Conservation (phyloP, 2,329 filamentous ascomycete species). For the Fusarium camptoceras region DNA sequence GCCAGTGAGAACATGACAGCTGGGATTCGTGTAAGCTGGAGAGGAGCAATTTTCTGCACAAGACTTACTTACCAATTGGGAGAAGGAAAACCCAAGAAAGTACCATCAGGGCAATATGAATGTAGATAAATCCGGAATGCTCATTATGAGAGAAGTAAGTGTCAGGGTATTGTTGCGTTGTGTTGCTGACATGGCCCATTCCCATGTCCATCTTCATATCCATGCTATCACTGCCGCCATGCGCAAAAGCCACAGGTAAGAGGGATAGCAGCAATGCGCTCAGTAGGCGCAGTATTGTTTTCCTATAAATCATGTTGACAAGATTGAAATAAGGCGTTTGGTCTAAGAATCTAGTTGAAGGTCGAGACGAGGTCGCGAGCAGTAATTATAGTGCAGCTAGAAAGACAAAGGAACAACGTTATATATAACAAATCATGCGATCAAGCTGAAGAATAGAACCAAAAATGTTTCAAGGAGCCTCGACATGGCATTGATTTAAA, state of each 20-base stretch:
- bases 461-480: conserved; percentile 30
- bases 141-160: conserved; percentile 71
- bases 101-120: conserved; percentile 78
- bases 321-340: not conserved
- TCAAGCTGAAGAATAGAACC: conserved; percentile 9
- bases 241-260: conserved; percentile 39
- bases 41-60: not conserved
- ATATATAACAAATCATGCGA: conserved; percentile 13
- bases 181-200: conserved; percentile 18
- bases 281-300: not conserved
- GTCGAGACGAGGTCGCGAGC: not conserved
- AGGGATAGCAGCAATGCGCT: conserved; percentile 19
- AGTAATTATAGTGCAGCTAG: not conserved
- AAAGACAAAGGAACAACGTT: not conserved
- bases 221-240: conserved; percentile 32
- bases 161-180: conserved; percentile 52
- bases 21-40: conserved; percentile 52
- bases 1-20: conserved; percentile 89
- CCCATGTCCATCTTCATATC: conserved; percentile 8
- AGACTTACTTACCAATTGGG: conserved; percentile 74
- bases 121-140: conserved; percentile 68
- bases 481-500: conserved; percentile 26
- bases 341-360: not conserved
- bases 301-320: conserved; percentile 7
- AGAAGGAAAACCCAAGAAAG: conserved; percentile 78